These are phyloP conservation scores for Allium sativum DNA, from an alignment of 106 monocot genomes.

Conservation along the genomic window DNA sequence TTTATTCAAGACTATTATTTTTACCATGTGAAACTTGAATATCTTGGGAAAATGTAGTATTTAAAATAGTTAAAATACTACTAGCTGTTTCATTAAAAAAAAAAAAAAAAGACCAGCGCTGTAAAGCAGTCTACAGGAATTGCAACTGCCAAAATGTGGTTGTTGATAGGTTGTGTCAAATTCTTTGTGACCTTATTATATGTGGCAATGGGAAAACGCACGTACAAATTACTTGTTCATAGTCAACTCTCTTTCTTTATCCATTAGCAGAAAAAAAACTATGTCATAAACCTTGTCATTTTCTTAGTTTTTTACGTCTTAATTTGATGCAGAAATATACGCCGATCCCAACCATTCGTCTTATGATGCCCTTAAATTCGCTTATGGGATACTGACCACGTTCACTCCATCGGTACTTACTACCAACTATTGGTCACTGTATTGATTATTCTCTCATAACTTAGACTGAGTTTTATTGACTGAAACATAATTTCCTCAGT, in stretches of 20 bases:
- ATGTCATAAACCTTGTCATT: neutral
- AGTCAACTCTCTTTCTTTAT: neutral
- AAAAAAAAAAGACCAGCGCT: neutral
- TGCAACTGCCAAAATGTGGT: too few relatives aligned
- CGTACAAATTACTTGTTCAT: neutral
- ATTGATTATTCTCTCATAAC: neutral
- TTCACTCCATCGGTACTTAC: constrained; percentile 65
- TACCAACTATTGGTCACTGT: neutral
- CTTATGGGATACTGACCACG: constrained; percentile 59
- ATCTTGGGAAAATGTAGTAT: too few relatives aligned
- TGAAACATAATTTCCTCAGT: neutral
- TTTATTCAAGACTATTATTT: too few relatives aligned
- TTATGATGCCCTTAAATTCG: constrained; percentile 77
- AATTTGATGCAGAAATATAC: constrained; percentile 75
- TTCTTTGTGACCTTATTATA: neutral
- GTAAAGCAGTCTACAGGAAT: neutral
- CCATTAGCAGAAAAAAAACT: too few relatives aligned
- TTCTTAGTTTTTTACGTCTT: neutral
- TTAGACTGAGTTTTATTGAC: neutral
- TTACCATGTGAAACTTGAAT: too few relatives aligned
- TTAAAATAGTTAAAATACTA: too few relatives aligned
- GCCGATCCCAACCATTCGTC: constrained; percentile 83
- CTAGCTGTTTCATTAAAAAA: neutral
- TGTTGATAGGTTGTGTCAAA: neutral
- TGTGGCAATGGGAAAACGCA: neutral